Evolutionary conservation across 176 grass and related monocot species (phyloP), one percentile per base, ranked within the genome.

Genomic region (Musa acuminata): DNA sequence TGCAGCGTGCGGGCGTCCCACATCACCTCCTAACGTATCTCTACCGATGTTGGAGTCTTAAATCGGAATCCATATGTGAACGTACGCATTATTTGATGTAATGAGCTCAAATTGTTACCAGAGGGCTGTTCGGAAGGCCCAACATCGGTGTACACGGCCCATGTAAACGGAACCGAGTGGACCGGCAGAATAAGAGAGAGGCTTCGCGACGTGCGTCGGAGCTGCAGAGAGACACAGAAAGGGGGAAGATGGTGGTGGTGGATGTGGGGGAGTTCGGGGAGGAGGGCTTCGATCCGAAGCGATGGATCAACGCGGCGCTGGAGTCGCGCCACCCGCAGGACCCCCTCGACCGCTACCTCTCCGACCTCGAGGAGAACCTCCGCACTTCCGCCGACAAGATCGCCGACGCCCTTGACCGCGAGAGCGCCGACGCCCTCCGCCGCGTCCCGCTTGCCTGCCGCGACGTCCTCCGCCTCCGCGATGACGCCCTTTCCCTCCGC

Each of bases 271-370:
- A 94, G 84, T 94, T 99, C 80, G 88, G 87, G 35, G 84, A 87
- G 78, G 90, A 94, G 70, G 84, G 80, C 8, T 99, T 99, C 78
- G 86, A 99, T 76, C 86, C 84, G 69, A 99, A 99, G 82, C 88
- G 86, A 77, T 99, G 95, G 95, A 99, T 94, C 90, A 99, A 99
- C 80, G 90, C 86, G 69, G 91, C 88, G 67, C 82, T 90, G 76
- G 90, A 89, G 23, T 82, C 77, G 72, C 81, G 90, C 58, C 82
- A 93, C 79, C 86, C 89, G 59, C 87, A 90, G 73, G 95, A 91
- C 64, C 88, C 87, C 50, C 88, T 93, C 59, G 90, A 93, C 1
- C 87, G 87, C 66, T 93, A 89, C 90, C 82, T 93, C 49, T 82
- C 87, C 80, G 90, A 89, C 66, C 75, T 85, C 66, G 87, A 99